A percentile compares a stretch with the other conserved stretches of the same genome.
Evolutionary conservation across 495 filamentous ascomycete species (phyloP).

Genomic region (Apiosordaria backusii): DNA sequence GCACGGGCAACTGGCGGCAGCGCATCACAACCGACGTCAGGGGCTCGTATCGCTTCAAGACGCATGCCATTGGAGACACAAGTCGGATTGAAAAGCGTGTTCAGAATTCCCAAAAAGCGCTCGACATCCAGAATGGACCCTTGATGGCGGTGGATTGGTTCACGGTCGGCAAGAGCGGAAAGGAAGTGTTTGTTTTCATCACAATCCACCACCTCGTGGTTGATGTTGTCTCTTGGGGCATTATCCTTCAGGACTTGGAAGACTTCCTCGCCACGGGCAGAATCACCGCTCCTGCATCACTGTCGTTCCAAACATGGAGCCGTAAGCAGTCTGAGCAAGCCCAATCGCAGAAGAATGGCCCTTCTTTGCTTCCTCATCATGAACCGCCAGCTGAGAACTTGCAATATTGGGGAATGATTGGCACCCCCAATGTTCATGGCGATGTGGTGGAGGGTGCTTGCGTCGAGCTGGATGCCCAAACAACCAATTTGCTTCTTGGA

Average conservation of each 20-base stretch:
- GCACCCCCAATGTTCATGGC: conserved; percentile 44
- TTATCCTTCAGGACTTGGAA: conserved; percentile 58
- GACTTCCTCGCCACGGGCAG: conserved; percentile 44
- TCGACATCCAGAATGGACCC: conserved; percentile 36
- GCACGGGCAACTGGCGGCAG: conserved; percentile 26
- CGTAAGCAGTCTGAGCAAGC: conserved; percentile 20
- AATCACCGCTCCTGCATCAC: conserved; percentile 4
- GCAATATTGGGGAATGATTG: conserved; percentile 50
- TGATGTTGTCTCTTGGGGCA: conserved; percentile 63
- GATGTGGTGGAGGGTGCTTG: conserved; percentile 41
- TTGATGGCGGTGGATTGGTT: conserved; percentile 34
- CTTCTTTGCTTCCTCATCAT: conserved; percentile 21
- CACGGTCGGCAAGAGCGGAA: conserved; percentile 20
- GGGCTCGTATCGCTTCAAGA: conserved; percentile 26
- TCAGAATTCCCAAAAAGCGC: conserved; percentile 24
- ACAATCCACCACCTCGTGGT: conserved; percentile 57
- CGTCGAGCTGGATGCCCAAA: conserved; percentile 46
- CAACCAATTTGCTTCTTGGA: conserved; percentile 41
- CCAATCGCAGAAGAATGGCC: conserved; percentile 19
- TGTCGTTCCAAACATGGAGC: conserved; percentile 26
- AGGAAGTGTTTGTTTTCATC: conserved; percentile 44
- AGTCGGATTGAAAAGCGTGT: conserved; percentile 23
- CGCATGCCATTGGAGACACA: conserved; percentile 18
- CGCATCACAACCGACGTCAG: conserved; percentile 26
- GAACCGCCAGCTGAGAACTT: conserved; percentile 31